Evolutionary conservation across 805 yeast species (phyloP).

Genomic region (Cyberlindnera suaveolens): DNA sequence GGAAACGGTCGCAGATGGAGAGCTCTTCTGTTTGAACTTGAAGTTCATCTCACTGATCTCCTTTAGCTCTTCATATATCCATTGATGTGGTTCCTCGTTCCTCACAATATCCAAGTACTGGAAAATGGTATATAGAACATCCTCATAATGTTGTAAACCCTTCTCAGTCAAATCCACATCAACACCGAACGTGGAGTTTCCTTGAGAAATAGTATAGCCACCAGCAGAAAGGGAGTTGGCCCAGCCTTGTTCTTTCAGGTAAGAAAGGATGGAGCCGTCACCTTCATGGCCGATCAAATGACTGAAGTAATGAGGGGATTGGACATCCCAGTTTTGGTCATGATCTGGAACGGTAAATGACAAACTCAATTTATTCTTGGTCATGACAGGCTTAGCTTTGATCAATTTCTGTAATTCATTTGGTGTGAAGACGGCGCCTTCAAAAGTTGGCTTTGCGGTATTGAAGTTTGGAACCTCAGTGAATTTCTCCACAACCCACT

Average conservation of each 20-base stretch:
- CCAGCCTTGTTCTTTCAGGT: conserved; percentile 69
- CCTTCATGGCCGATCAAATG: conserved; percentile 94
- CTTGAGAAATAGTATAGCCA: conserved; percentile 56
- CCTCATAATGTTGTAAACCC: conserved; percentile 62
- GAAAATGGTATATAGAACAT: conserved; percentile 54
- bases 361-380: conserved; percentile 59
- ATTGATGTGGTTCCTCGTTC: conserved; percentile 57
- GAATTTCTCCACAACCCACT: conserved; percentile 66
- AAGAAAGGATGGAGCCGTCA: conserved; percentile 71
- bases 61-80: conserved; percentile 75
- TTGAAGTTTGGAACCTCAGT: conserved; percentile 48
- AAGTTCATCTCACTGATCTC: conserved; percentile 65
- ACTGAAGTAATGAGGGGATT: conserved; percentile 65
- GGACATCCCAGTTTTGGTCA: conserved; percentile 54
- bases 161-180: conserved; percentile 69
- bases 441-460: conserved; percentile 30
- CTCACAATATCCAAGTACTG: conserved; percentile 65
- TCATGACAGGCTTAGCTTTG: conserved; percentile 78
- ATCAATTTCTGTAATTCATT: conserved; percentile 48
- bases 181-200: conserved; percentile 60
- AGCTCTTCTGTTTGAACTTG: conserved; percentile 72
- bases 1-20: conserved; percentile 70
- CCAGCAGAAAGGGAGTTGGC: conserved; percentile 78
- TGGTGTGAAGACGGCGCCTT: conserved; percentile 40
- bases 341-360: conserved; percentile 77